Base-by-base conservation (phyloP, 495 filamentous ascomycete species). In the Xylaria castorea region DNA sequence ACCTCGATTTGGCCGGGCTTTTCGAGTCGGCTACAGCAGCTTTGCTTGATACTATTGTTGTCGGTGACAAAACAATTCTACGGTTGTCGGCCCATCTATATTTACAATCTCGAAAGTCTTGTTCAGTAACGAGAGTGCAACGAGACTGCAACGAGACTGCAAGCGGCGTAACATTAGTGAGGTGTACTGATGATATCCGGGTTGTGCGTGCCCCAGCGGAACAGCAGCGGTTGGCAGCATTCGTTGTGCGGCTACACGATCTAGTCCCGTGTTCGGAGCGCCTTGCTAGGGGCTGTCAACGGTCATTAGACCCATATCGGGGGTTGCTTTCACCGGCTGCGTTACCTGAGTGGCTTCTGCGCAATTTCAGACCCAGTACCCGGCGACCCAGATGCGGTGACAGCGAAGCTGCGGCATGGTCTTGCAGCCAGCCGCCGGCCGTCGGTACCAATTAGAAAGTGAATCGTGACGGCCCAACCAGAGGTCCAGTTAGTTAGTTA, bases 331-430 rank as follows among this genome's bases (percentile, higher is more conserved):
- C 34, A 4, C 53, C 36, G 40, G 18, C 51, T 60, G 25, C 40
- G 40, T 48, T 36, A n/a, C 50, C 18, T 48, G 51, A 61, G 25
- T 69, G 67, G 67, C 51, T 32, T 30, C 25, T 50, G 63, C 4
- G n/a, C 20, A 7, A 25, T 55, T 40, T 40, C 12, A 22, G 36
- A n/a, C 3, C 48, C 66, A 55, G 20, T 40, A 4, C 2, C 42
- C 50, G 36, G 50, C 66, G 65, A 16, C 44, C 42, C 63, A 66
- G 65, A 67, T 67, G 65, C 48, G 66, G 66, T 68, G 66, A 53
- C 64, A 67, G 25, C 64, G 64, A 51, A 67, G 46, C 64, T 22
- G 7, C 46, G 48, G 44, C 64, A 40, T 51, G 63, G 38, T 27
- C 62, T 27, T 65, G 62, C 62, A 63, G 60, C 60, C 36, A 64